Evolutionary conservation across 2,329 filamentous ascomycete genomes (phyloP).

Genomic region (Cladosporium colombiae): DNA sequence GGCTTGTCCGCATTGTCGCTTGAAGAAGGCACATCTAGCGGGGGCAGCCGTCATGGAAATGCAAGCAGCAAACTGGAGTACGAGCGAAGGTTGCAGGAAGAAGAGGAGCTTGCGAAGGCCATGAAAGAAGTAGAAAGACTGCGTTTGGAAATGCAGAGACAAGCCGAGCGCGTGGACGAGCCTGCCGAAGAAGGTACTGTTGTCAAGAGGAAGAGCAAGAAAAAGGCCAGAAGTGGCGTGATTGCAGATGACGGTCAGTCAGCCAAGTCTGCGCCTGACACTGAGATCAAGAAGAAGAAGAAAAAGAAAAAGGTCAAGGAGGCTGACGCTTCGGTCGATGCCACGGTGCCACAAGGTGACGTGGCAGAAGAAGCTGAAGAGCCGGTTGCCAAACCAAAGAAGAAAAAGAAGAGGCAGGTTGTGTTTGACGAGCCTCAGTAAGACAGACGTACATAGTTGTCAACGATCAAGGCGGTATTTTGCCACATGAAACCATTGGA

Average conservation of each 20-base stretch:
- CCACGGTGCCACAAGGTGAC: constrained; percentile 18
- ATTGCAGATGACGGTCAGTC: constrained; percentile 20
- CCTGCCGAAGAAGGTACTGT: constrained; percentile 62
- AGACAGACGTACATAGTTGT: neutral
- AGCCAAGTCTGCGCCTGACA: constrained; percentile 21
- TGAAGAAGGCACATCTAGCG: constrained; percentile 48
- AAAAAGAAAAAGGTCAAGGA: constrained; percentile 40
- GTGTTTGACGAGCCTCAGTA: constrained; percentile 30
- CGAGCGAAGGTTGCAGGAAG: constrained; percentile 71
- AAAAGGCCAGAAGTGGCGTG: constrained; percentile 31
- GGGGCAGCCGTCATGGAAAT: constrained; percentile 12
- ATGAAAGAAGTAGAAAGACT: constrained; percentile 86
- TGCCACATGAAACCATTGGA: neutral
- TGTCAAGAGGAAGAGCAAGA: constrained; percentile 61
- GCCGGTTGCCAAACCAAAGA: constrained; percentile 35
- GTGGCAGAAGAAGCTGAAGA: constrained; percentile 26
- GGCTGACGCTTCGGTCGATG: constrained; percentile 17
- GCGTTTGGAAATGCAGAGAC: constrained; percentile 84
- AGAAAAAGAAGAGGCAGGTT: constrained; percentile 44
- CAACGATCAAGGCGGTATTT: neutral
- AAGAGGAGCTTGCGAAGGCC: constrained; percentile 84
- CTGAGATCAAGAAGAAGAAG: constrained; percentile 45
- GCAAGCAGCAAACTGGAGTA: constrained; percentile 52
- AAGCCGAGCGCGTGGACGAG: constrained; percentile 66
- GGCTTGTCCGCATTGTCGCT: constrained; percentile 73